phyloP scores from a whole-genome alignment of 129 eudicot genomes.

The Flaveria robusta region DNA sequence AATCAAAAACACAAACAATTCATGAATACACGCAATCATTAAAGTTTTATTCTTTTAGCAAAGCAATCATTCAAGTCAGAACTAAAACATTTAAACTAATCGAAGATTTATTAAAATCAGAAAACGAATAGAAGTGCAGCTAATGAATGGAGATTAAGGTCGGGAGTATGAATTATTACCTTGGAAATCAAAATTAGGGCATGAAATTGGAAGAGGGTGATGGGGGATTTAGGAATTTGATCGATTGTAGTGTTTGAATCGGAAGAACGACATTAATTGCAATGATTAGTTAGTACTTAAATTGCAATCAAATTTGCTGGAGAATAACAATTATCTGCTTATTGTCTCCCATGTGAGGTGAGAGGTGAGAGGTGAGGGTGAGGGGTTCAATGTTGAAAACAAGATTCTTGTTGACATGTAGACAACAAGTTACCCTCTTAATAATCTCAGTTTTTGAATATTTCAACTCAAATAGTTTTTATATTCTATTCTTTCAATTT shows the following conservation, averaged over 20 bases:
- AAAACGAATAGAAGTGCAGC: not conserved
- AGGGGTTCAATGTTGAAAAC: not conserved
- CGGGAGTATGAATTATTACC: conserved; percentile 6
- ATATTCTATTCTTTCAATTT: not conserved
- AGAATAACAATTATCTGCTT: conserved; percentile 21
- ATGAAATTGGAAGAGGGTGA: not conserved
- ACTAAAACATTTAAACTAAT: conserved; percentile 5
- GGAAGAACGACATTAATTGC: not conserved
- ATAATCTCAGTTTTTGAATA: not conserved
- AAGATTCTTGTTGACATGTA: conserved; percentile 13
- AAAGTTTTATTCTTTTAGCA: not conserved
- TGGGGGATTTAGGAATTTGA: conserved; percentile 19
- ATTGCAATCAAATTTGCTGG: conserved; percentile 18
- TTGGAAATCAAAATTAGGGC: conserved; percentile 26
- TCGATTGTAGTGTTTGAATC: conserved; percentile 25
- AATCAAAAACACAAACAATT: conserved; percentile 15
- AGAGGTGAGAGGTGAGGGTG: not conserved
- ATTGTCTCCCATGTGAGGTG: conserved; percentile 25
- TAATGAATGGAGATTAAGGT: not conserved
- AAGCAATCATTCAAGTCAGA: conserved; percentile 16
- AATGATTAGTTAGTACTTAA: conserved; percentile 16
- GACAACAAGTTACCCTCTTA: not conserved
- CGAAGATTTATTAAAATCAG: not conserved
- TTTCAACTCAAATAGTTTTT: not conserved
- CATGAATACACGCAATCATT: not conserved